phyloP scores from a whole-genome alignment of 257 asterid genomes.

The Gentiana macrophylla region DNA sequence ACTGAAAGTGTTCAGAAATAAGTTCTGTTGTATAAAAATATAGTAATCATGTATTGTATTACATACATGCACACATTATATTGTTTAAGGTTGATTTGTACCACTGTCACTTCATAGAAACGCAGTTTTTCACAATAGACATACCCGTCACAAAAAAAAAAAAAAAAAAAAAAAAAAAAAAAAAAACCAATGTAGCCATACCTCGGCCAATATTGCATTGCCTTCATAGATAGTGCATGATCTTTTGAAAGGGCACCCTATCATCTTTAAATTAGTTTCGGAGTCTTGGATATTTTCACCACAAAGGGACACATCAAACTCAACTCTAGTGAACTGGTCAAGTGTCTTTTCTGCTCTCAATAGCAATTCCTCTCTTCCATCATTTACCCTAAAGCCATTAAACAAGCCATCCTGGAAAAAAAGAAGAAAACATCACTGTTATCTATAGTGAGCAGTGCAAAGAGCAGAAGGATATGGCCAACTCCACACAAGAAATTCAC shows the following conservation, averaged over 20 bases:
- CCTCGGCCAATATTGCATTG: conserved; percentile 75
- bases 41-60: too few species aligned
- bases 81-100: too few species aligned
- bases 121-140: too few species aligned
- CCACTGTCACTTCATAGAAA: too few species aligned
- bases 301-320: conserved; percentile 42
- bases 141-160: too few species aligned
- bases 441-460: too few species aligned
- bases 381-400: conserved; percentile 49
- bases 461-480: too few species aligned
- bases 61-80: too few species aligned
- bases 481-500: too few species aligned
- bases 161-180: too few species aligned
- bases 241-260: conserved; percentile 73
- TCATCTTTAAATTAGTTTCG: conserved; percentile 58
- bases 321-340: conserved; percentile 35
- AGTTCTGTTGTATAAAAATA: too few species aligned
- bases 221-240: conserved; percentile 79
- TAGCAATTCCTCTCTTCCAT: conserved; percentile 26
- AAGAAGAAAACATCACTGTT: not conserved
- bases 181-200: conserved; percentile 10
- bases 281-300: conserved; percentile 31
- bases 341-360: conserved; percentile 44
- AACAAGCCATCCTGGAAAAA: conserved; percentile 54
- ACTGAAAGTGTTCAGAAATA: too few species aligned